Evolutionary conservation across 108 stramenopile species (phyloP).

Genomic region (Aurantiochytrium sp.): DNA sequence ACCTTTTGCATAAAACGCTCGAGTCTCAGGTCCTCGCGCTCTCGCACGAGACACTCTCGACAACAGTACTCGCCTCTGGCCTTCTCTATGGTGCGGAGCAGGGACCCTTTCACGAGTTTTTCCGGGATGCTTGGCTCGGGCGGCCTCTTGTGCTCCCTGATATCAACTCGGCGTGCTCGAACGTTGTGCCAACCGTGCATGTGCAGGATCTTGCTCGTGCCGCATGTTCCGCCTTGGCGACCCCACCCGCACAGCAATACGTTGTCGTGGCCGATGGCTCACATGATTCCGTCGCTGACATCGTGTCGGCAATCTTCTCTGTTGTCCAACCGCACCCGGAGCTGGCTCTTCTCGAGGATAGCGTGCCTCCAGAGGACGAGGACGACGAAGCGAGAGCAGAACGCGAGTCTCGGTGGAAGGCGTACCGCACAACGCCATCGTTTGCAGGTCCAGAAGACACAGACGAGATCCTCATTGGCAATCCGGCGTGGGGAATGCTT

Average conservation of each 20-base stretch:
- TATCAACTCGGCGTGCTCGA: neutral
- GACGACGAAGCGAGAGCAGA: neutral
- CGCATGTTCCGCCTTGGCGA: neutral
- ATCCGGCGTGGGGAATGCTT: neutral
- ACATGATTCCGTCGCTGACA: neutral
- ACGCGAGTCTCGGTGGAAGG: neutral
- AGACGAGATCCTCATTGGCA: neutral
- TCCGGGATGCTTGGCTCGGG: conserved; percentile 13
- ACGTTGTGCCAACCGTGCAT: neutral
- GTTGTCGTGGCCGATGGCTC: conserved; percentile 1
- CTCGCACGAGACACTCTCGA: neutral
- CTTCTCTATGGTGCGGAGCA: neutral
- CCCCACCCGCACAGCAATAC: neutral
- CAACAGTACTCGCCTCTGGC: neutral
- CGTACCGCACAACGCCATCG: neutral
- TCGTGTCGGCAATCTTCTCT: conserved; percentile 11
- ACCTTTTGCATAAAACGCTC: neutral
- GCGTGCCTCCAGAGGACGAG: neutral
- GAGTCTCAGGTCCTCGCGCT: neutral
- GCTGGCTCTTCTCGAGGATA: neutral
- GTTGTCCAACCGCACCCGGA: conserved; percentile 7
- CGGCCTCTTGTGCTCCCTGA: neutral
- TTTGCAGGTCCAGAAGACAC: neutral
- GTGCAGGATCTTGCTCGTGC: neutral
- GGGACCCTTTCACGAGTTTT: neutral